Percentiles rank a stretch among this genome's conserved stretches.
phyloP scores from a whole-genome alignment of 2,329 filamentous ascomycete species.

The Bisporella sp. region DNA sequence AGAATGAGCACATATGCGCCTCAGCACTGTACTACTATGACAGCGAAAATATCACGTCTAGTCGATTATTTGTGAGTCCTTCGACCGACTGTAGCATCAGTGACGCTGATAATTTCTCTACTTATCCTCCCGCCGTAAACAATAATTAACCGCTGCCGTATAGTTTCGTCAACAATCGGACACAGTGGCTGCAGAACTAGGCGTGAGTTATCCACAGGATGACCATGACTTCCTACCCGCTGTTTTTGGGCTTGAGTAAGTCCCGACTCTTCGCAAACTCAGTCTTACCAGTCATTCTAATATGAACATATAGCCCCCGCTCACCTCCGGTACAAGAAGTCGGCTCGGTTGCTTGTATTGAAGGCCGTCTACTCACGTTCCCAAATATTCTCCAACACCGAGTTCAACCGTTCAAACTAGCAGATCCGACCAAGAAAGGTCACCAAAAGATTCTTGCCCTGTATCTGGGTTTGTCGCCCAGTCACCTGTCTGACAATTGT shows the following conservation, averaged over 20 bases:
- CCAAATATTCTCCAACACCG: constrained; percentile 35
- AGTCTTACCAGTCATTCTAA: too few species aligned
- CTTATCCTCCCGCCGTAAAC: too few species aligned
- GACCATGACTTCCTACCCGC: constrained; percentile 11
- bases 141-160: too few species aligned
- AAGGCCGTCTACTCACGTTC: constrained; percentile 37
- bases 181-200: neutral
- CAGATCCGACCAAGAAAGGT: constrained; percentile 43
- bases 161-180: constrained; percentile 21
- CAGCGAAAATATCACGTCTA: constrained; percentile 39
- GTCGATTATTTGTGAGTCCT: constrained; percentile 31
- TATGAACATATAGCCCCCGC: too few species aligned
- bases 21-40: constrained; percentile 45
- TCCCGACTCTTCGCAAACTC: too few species aligned
- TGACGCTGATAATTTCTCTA: too few species aligned
- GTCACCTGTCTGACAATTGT: too few species aligned
- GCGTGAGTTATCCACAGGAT: constrained; percentile 4
- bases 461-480: constrained; percentile 33
- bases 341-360: constrained; percentile 29
- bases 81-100: too few species aligned
- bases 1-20: constrained; percentile 48
- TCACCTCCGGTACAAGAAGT: constrained; percentile 29
- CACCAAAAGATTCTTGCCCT: constrained; percentile 50
- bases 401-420: constrained; percentile 42
- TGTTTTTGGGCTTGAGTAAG: constrained; percentile 9